Evolutionary conservation across 1,139 yeast genomes (phyloP).

Genomic region (Taphrina populina): DNA sequence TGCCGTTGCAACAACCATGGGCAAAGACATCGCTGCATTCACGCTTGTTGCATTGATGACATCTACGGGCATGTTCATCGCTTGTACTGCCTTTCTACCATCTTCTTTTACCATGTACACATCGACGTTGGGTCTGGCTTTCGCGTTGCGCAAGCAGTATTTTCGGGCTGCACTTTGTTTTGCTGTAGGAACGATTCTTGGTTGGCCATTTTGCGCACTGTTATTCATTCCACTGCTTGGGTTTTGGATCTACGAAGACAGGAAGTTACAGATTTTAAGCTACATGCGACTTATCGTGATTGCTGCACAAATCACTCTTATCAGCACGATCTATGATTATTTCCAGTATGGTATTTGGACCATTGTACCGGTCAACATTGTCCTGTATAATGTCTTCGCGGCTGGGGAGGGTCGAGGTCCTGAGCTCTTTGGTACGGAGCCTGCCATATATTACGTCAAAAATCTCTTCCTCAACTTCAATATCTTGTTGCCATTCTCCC

Average conservation of each 20-base stretch:
- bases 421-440: slow-evolving; percentile 85
- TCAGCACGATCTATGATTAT: slow-evolving; percentile 58
- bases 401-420: slow-evolving; percentile 73
- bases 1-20: slow-evolving; percentile 49
- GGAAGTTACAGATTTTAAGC: slow-evolving; percentile 41
- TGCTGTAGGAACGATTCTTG: slow-evolving; percentile 69
- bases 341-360: slow-evolving; percentile 61
- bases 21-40: slow-evolving; percentile 54
- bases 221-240: slow-evolving; percentile 50
- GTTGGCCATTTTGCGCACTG: slow-evolving; percentile 90
- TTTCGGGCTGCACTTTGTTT: slow-evolving; percentile 47
- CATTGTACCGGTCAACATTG: slow-evolving; percentile 78
- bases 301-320: slow-evolving; percentile 38
- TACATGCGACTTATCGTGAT: slow-evolving; percentile 29
- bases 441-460: slow-evolving; percentile 67
- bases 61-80: slow-evolving; percentile 77
- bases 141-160: slow-evolving; percentile 47
- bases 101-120: slow-evolving; percentile 81
- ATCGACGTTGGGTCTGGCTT: slow-evolving; percentile 56
- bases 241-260: slow-evolving; percentile 40
- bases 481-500: slow-evolving; percentile 53
- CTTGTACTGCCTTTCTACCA: slow-evolving; percentile 80
- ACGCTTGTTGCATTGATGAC: slow-evolving; percentile 54
- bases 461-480: slow-evolving; percentile 77
- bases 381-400: slow-evolving; percentile 75